phyloP scores from a whole-genome alignment of 2,329 filamentous ascomycete genomes.

The Fusarium newnesense region DNA sequence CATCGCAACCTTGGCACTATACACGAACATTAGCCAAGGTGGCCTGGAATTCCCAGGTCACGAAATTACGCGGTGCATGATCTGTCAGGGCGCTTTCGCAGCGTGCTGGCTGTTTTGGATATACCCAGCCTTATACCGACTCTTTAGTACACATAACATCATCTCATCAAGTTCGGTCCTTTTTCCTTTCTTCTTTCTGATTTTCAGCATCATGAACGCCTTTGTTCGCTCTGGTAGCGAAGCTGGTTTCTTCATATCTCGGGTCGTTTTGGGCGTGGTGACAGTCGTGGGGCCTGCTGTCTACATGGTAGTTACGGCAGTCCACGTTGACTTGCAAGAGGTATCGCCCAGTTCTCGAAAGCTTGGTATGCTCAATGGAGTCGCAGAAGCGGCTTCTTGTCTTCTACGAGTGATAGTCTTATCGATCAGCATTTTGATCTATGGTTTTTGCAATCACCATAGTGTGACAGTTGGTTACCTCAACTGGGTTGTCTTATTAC shows the following conservation, averaged over 20 bases:
- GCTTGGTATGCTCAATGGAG: background rate
- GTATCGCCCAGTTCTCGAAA: background rate
- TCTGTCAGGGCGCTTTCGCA: background rate
- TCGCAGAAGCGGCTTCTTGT: background rate
- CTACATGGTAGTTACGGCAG: background rate
- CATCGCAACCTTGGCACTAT: background rate
- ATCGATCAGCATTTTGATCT: background rate
- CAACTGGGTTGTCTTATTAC: background rate
- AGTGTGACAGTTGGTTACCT: background rate
- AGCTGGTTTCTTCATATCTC: background rate
- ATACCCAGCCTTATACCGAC: background rate
- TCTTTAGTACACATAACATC: background rate
- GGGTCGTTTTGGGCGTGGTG: background rate
- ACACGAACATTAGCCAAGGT: background rate
- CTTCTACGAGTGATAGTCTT: background rate
- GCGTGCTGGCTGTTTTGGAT: background rate
- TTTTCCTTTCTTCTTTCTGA: background rate
- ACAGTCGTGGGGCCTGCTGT: background rate
- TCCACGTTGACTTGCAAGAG: background rate
- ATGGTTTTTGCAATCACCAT: background rate
- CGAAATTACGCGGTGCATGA: background rate
- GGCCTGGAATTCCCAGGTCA: background rate
- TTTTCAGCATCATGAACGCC: background rate
- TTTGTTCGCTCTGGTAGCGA: background rate
- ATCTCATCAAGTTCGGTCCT: accelerated